These are phyloP conservation scores for Stephania cephalantha DNA, from an alignment of 164 flowering plant genomes.

Conservation along the genomic window DNA sequence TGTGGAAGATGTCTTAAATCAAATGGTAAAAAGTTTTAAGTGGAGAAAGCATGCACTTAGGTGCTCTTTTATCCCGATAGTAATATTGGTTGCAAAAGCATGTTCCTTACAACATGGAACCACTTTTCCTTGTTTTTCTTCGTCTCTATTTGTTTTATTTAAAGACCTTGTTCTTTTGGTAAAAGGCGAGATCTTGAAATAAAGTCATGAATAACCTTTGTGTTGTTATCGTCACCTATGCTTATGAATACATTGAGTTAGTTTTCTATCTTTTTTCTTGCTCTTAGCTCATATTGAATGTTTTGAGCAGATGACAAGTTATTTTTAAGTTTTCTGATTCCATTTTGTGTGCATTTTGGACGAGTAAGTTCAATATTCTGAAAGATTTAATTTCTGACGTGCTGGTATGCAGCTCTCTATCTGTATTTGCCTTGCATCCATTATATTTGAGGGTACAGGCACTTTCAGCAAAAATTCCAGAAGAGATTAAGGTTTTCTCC, in stretches of 20 bases:
- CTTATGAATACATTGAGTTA: background rate
- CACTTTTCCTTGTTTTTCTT: background rate
- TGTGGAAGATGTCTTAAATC: background rate
- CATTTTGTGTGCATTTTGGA: background rate
- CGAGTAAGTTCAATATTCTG: background rate
- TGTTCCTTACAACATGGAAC: background rate
- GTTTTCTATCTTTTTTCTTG: background rate
- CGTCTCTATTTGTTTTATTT: background rate
- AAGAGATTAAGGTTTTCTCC: constrained; percentile 59
- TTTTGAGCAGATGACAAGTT: background rate
- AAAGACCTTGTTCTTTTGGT: background rate
- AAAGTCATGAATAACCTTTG: background rate
- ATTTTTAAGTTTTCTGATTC: background rate
- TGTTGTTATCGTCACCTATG: background rate
- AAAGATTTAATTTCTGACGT: background rate
- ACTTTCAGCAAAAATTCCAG: constrained; percentile 63
- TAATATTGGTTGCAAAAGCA: background rate
- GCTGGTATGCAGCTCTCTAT: constrained; percentile 70
- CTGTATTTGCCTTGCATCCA: constrained; percentile 96
- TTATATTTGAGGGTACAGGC: constrained; percentile 82
- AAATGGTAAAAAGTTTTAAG: background rate
- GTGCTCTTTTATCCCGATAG: background rate
- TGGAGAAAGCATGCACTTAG: background rate
- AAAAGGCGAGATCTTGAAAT: background rate
- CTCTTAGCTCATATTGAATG: background rate